Evolutionary conservation across 306 rosid species (phyloP).

Genomic region (Carpinus viminea): DNA sequence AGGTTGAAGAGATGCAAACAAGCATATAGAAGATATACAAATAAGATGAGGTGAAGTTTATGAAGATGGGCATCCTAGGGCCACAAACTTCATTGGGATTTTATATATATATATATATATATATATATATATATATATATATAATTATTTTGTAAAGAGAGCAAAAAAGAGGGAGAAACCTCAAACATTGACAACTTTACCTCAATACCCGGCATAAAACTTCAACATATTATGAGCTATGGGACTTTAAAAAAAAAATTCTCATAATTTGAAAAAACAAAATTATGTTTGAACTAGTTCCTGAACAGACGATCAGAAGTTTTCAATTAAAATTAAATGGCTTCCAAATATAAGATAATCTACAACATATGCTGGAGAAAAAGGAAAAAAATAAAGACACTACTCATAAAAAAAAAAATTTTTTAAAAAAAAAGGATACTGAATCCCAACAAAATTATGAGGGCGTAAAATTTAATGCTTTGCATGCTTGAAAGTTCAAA

Average conservation of each 20-base stretch:
- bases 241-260: neutral
- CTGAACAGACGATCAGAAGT: neutral
- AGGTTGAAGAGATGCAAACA: neutral
- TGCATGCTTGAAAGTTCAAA: constrained; percentile 15
- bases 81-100: neutral
- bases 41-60: neutral
- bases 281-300: neutral
- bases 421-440: neutral
- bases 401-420: neutral
- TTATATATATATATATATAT: too few relatives aligned
- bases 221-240: neutral
- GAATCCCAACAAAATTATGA: neutral
- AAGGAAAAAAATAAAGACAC: neutral
- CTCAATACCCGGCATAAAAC: too few relatives aligned
- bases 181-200: too few relatives aligned
- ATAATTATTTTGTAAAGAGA: too few relatives aligned
- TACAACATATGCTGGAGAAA: neutral
- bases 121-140: too few relatives aligned
- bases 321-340: neutral
- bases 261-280: neutral
- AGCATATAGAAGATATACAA: neutral
- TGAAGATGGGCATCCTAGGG: neutral
- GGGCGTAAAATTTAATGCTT: constrained; percentile 8
- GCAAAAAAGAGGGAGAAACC: too few relatives aligned
- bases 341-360: neutral